Conservation (phyloP, 352 stramenopile species). For the Phytopythium kandeliae region DNA sequence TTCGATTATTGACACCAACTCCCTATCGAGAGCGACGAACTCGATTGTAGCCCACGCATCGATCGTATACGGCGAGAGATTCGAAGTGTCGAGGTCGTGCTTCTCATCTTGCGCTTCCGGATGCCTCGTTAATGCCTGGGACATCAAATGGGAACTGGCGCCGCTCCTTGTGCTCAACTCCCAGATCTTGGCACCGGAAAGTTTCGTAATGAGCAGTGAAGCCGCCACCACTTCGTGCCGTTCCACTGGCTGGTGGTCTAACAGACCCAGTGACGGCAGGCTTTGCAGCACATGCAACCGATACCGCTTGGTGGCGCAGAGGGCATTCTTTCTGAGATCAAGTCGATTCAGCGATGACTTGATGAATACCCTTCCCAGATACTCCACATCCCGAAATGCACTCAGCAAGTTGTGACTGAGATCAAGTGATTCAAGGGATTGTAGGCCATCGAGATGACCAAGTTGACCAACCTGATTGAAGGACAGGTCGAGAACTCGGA, state of each 20-base stretch:
- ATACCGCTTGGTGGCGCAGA: constrained; percentile 65
- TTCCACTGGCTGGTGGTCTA: constrained; percentile 51
- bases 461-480: constrained; percentile 55
- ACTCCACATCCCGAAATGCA: constrained; percentile 44
- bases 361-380: constrained; percentile 17
- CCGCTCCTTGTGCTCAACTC: constrained; percentile 2
- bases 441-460: constrained; percentile 33
- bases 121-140: neutral
- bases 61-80: constrained; percentile 1
- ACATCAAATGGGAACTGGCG: neutral
- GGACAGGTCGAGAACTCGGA: constrained; percentile 55
- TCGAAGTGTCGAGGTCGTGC: neutral
- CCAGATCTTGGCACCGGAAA: constrained; percentile 46
- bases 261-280: constrained; percentile 26
- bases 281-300: constrained; percentile 52
- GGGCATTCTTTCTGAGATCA: constrained; percentile 64
- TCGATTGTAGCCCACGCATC: constrained; percentile 53
- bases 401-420: constrained; percentile 61
- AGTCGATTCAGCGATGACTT: constrained; percentile 25
- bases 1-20: constrained; percentile 53
- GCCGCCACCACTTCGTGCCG: constrained; percentile 30
- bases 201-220: constrained; percentile 33
- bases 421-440: constrained; percentile 36
- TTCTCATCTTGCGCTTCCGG: constrained; percentile 25
- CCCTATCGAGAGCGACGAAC: constrained; percentile 52